Conservation (phyloP, 495 filamentous ascomycete species). For the Filosporella fistucella region DNA sequence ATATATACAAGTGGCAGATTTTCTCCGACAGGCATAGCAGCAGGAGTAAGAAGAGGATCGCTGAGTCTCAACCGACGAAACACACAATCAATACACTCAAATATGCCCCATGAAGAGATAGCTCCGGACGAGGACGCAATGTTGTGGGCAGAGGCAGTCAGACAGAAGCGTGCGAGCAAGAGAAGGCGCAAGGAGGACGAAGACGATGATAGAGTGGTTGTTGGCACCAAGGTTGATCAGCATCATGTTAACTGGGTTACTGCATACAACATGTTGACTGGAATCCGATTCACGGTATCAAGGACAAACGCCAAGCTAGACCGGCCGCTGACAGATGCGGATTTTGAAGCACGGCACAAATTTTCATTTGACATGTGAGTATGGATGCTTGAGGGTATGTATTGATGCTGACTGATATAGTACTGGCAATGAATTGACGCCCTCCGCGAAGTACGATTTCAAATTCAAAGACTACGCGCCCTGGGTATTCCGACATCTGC, state of each 20-base stretch:
- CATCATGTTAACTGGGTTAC: slow-evolving; percentile 97
- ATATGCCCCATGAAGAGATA: slow-evolving; percentile 76
- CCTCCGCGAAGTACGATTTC: slow-evolving; percentile 99
- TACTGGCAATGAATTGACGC: slow-evolving; percentile 94
- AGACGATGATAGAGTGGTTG: slow-evolving; percentile 87
- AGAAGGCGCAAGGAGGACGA: slow-evolving; percentile 79
- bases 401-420: slow-evolving; percentile 35
- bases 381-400: slow-evolving; percentile 12
- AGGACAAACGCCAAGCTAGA: slow-evolving; percentile 96
- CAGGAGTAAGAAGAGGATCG: slow-evolving; percentile 68
- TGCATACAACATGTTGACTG: slow-evolving; percentile 99
- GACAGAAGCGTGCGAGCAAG: slow-evolving; percentile 83
- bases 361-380: slow-evolving; percentile 91
- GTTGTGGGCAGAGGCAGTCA: slow-evolving; percentile 87
- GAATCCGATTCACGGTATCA: slow-evolving; percentile 94
- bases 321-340: slow-evolving; percentile 76
- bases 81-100: slow-evolving; percentile 81
- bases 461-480: slow-evolving; percentile 99
- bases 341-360: slow-evolving; percentile 91
- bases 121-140: slow-evolving; percentile 84
- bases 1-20: slow-evolving; percentile 72
- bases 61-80: slow-evolving; percentile 72
- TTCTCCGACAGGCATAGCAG: slow-evolving; percentile 61
- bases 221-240: slow-evolving; percentile 98
- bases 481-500: slow-evolving; percentile 95